These are phyloP conservation scores for Pseudocercospora fuligena DNA, from an alignment of 2,329 filamentous ascomycete genomes.

Conservation along the genomic window DNA sequence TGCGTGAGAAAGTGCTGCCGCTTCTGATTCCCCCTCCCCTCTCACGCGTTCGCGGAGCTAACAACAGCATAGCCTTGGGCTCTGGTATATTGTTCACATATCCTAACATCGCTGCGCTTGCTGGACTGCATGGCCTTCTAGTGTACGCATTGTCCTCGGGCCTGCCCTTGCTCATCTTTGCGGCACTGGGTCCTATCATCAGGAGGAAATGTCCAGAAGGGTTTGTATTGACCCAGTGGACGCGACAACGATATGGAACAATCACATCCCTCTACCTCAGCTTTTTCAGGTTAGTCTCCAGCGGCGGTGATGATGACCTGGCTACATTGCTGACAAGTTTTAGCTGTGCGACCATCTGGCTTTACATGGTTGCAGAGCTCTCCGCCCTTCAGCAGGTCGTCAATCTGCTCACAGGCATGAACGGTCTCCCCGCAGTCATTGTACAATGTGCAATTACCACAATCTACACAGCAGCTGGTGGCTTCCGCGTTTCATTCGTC, in stretches of 20 bases:
- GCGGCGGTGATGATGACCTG: neutral
- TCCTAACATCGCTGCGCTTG: slow-evolving; percentile 77
- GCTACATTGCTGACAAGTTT: slow-evolving; percentile 9
- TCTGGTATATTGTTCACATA: slow-evolving; percentile 84
- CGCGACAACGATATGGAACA: slow-evolving; percentile 74
- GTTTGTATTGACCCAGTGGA: slow-evolving; percentile 85
- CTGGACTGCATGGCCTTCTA: slow-evolving; percentile 77
- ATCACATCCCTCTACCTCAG: slow-evolving; percentile 74
- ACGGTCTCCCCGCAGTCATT: slow-evolving; percentile 76
- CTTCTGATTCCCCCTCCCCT: slow-evolving; percentile 59
- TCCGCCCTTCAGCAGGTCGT: slow-evolving; percentile 82
- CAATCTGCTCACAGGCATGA: slow-evolving; percentile 72
- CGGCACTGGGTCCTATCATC: slow-evolving; percentile 75
- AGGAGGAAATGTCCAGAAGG: slow-evolving; percentile 79
- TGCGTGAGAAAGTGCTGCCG: slow-evolving; percentile 98
- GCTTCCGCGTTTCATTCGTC: slow-evolving; percentile 82
- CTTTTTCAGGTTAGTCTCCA: slow-evolving; percentile 64
- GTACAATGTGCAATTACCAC: slow-evolving; percentile 79
- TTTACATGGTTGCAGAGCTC: slow-evolving; percentile 86
- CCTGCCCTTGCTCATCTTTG: slow-evolving; percentile 75
- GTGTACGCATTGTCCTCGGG: slow-evolving; percentile 76
- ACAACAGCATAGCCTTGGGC: slow-evolving; percentile 66
- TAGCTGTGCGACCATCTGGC: slow-evolving; percentile 74
- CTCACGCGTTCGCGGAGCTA: slow-evolving; percentile 32
- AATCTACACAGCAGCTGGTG: slow-evolving; percentile 78